Percentiles rank a stretch among this genome's conserved stretches.
Conservation (phyloP, 78 protist genomes). For the Guillardia theta region DNA sequence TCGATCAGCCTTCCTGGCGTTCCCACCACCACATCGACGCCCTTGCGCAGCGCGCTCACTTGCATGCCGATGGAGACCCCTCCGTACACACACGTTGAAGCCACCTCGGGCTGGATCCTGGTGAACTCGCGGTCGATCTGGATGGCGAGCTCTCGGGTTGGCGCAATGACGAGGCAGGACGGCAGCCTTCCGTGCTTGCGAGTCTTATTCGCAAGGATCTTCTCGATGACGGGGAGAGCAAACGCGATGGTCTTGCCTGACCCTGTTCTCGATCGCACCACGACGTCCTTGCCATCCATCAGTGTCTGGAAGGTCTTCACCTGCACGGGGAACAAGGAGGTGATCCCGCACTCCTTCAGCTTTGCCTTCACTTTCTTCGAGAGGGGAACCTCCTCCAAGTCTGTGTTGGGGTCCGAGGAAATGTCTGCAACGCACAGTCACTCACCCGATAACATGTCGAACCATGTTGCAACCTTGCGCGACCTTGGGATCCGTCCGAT, state of each 20-base stretch:
- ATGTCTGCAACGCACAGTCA: no score
- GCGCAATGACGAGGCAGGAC: conserved; percentile 43
- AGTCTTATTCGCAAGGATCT: background rate
- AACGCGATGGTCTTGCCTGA: conserved; percentile 50
- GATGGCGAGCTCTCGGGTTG: conserved; percentile 63
- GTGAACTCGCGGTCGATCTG: conserved; percentile 49
- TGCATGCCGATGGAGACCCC: background rate
- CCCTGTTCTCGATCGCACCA: conserved; percentile 60
- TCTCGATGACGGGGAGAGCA: background rate
- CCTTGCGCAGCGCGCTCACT: background rate
- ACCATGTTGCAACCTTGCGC: no score
- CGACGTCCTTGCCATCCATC: conserved; percentile 58
- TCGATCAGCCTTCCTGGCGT: conserved; percentile 64
- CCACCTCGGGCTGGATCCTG: background rate
- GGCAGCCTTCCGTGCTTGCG: background rate
- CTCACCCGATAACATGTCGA: no score
- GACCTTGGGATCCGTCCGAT: no score
- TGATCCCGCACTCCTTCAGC: background rate
- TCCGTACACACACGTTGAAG: background rate
- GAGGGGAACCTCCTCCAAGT: no score
- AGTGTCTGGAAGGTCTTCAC: background rate
- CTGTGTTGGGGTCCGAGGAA: no score
- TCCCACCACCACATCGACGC: conserved; percentile 50
- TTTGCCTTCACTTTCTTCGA: no score
- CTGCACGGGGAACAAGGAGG: background rate